These are phyloP conservation scores for Arctium minus DNA, from an alignment of 129 eudicot genomes.

Conservation along the genomic window DNA sequence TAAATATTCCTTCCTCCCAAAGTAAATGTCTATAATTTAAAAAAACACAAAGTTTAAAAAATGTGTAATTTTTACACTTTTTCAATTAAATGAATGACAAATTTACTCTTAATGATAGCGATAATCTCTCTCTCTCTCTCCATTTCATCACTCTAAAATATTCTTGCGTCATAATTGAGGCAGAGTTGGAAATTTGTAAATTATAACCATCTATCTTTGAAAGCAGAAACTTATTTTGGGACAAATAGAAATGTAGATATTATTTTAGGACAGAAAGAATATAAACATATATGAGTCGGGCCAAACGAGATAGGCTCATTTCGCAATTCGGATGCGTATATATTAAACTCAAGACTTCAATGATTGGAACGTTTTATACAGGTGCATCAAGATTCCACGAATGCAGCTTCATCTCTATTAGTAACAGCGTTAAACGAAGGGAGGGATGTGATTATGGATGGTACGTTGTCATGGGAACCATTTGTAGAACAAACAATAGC, in stretches of 20 bases:
- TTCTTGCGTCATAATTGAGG: neutral
- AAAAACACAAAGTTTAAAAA: neutral
- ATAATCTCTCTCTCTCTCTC: neutral
- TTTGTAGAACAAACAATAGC: conserved; percentile 84
- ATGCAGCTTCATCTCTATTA: conserved; percentile 86
- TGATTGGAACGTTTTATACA: conserved; percentile 5
- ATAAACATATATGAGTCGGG: neutral
- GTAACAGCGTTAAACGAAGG: conserved; percentile 94
- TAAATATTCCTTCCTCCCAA: no score
- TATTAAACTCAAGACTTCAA: neutral
- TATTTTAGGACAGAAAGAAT: neutral
- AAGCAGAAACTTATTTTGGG: neutral
- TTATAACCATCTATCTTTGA: neutral
- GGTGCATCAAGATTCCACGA: conserved; percentile 90
- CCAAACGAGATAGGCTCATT: neutral
- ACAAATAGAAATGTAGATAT: neutral
- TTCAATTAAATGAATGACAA: neutral
- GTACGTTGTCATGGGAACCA: conserved; percentile 91
- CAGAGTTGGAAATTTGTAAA: neutral
- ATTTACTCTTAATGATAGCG: neutral
- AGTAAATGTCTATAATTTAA: no score
- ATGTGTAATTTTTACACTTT: neutral
- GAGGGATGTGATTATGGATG: conserved; percentile 97
- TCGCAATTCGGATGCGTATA: neutral
- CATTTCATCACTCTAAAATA: neutral